phyloP scores from a whole-genome alignment of 495 filamentous ascomycete species.

The Cryomyces minteri region DNA sequence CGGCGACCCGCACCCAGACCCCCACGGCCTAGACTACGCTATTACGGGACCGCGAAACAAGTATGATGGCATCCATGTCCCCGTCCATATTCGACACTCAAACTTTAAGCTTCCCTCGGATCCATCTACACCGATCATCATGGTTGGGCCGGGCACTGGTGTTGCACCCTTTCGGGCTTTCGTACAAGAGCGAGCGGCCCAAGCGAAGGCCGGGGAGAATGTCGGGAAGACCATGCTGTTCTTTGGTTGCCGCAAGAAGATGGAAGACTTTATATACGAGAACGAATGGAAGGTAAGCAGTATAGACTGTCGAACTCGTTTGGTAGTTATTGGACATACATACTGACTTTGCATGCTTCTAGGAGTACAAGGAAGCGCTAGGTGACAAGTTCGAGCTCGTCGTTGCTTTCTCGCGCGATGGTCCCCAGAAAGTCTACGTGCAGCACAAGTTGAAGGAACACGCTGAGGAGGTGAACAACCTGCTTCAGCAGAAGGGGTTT shows the following conservation, averaged over 20 bases:
- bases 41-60: constrained; percentile 87
- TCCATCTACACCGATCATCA: constrained; percentile 80
- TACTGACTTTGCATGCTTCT: constrained; percentile 6
- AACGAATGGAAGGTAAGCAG: constrained; percentile 80
- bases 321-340: neutral
- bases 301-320: neutral
- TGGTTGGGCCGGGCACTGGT: constrained; percentile 92
- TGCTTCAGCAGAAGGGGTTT: constrained; percentile 77
- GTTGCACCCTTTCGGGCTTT: constrained; percentile 94
- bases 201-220: constrained; percentile 62
- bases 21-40: constrained; percentile 75
- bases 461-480: constrained; percentile 68
- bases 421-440: constrained; percentile 80
- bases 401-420: constrained; percentile 84
- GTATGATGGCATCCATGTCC: constrained; percentile 90
- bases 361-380: constrained; percentile 68
- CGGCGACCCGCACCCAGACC: constrained; percentile 67
- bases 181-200: constrained; percentile 76
- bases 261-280: constrained; percentile 83
- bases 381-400: constrained; percentile 77
- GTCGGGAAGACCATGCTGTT: constrained; percentile 87
- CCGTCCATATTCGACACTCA: constrained; percentile 90
- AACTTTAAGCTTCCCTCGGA: constrained; percentile 99
- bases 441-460: constrained; percentile 80
- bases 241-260: constrained; percentile 73